Evolutionary conservation across 2,329 filamentous ascomycete genomes (phyloP), one percentile per base, ranked within the genome.

Genomic region (Trichoderma sp.): DNA sequence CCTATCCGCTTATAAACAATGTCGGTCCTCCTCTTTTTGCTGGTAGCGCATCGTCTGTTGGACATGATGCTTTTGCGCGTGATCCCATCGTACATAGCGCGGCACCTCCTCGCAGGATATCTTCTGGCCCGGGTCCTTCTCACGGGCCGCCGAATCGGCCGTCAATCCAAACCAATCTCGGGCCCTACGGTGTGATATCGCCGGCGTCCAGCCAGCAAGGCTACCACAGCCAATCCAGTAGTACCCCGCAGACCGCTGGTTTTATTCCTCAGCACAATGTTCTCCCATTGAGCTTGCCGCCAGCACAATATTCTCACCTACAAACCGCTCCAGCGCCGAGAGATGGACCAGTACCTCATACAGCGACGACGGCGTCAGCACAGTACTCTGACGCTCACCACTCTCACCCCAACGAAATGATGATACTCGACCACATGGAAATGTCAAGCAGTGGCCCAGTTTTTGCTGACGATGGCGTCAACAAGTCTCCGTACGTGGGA

Each of bases 401-500:
- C 24, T 82, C 84, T 49, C 76, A 82, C 27, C 68, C 81, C 2
- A 81, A 81, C 43, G 87, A 90, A 71, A 83, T 89, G 83, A 85
- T 89, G 80, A 79, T 88, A 67, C 75, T 90, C 21, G 87, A 89
- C 73, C 86, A 89, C 71, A 89, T 90, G 85, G 80, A 86, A 55
- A 85, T 86, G 76, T 84, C 85, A 19, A 90, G 88, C 68, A 89
- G 92, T 5, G 92, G 96, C 74, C 93, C 95, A 0, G 91, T 97
- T 31, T 97, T 97, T 79, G 93, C 93, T 19, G 93, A 97, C 74
- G 91, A 88, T 21, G 90, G 93, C 70, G 75, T 88, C 52, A 94
- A 92, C 74, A 92, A 95, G 69, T 97, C 94, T 3, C 94, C 95
- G 0, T 95, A 95, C 76, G 85, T 86, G 4, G 90, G 91, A 10